phyloP scores from a whole-genome alignment of 441 rosid genomes.

The Hura crepitans region DNA sequence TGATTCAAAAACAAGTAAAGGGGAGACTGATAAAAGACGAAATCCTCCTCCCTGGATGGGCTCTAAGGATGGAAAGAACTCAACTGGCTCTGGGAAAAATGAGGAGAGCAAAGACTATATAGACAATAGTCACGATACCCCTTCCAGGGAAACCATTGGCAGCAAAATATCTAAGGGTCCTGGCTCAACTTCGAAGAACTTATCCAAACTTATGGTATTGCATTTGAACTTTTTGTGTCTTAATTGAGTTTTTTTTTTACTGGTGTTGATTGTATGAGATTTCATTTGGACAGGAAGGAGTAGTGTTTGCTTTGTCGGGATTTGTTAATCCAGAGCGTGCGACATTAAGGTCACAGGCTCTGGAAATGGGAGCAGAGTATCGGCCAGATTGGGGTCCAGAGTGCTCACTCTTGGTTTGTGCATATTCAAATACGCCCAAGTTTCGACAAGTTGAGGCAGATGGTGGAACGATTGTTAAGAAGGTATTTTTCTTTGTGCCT shows the following conservation, averaged over 20 bases:
- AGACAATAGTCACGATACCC: background rate
- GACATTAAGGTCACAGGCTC: conserved; percentile 70
- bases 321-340: conserved; percentile 88
- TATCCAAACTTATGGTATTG: conserved; percentile 64
- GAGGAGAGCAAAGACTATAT: conserved; percentile 17
- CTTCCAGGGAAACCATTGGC: conserved; percentile 5
- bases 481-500: conserved; percentile 40
- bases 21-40: conserved; percentile 40
- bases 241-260: background rate
- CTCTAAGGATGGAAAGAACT: conserved; percentile 37
- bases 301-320: conserved; percentile 77
- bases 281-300: conserved; percentile 65
- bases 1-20: conserved; percentile 29
- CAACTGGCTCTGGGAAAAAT: conserved; percentile 27
- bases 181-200: conserved; percentile 6
- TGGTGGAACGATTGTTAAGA: conserved; percentile 73
- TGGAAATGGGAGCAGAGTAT: conserved; percentile 88
- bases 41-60: conserved; percentile 90
- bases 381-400: conserved; percentile 77
- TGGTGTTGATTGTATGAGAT: conserved; percentile 16
- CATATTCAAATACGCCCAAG: conserved; percentile 88
- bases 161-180: conserved; percentile 4
- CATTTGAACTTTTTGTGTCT: conserved; percentile 1
- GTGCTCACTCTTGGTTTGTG: conserved; percentile 79
- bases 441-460: conserved; percentile 77